Base-by-base conservation (phyloP, 371 early-diverging fungal genomes). In the Zopfochytrium polystomum region DNA sequence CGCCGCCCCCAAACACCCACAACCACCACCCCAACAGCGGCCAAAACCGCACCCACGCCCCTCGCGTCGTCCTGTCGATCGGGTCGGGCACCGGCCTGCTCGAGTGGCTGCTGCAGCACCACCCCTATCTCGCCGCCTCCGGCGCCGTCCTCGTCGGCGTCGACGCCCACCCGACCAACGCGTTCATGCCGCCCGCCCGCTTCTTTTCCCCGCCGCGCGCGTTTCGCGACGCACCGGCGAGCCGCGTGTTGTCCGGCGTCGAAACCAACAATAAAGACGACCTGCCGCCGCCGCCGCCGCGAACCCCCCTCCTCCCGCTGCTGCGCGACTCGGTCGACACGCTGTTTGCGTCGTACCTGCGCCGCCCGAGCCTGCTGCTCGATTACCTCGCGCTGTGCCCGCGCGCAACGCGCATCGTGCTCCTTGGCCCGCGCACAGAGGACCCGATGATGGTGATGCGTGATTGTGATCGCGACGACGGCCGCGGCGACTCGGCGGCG, bases 351-450 rank as follows among this genome's bases (percentile, higher is more conserved):
- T 44, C 47, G 18, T 62, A 54, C 48, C 13, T 62, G 32, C 53
- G 62, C 20, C 43, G 55, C 2, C 62, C 62, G 0, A 5, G 7
- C 7, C 38, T 62, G 27, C 35, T 62, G 20, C 6, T 25, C 20
- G 30, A 62, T 9, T 53, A 54, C 32, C 18, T 55, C 6, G 1
- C 5, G 9, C 27, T 5, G 30, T 47, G 31, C 26, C 32, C 62
- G 15, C 7, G 22, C 4, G 55, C 55, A 3, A 1, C 5, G 20
- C 31, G n/a, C 6, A 42, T 55, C 25, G 29, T 62, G 4, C 22
- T 62, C 4, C 18, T 62, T 18, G 62, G 62, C 32, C 62, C 62
- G 11, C 42, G 55, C n/a, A 22, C 20, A 3, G 62, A 62, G 31
- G 62, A 62, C 23, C 62, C 62, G 0, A 46, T 44, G 0, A 20